Evolutionary conservation across 257 asterid species (phyloP).

Genomic region (Sherardia arvensis): DNA sequence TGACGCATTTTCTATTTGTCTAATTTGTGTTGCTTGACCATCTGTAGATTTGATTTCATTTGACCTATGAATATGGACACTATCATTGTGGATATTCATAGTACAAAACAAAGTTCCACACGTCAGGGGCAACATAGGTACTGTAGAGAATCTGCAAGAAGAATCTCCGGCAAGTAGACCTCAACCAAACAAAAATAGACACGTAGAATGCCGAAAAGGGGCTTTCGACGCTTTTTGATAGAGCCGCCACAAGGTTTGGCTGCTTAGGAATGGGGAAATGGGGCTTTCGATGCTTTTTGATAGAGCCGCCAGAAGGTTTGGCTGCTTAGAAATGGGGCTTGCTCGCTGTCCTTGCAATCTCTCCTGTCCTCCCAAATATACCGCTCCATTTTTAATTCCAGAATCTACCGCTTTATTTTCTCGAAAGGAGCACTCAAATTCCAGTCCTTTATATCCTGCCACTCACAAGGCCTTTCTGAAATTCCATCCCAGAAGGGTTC

Average conservation of each 20-base stretch:
- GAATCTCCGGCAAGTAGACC: not conserved
- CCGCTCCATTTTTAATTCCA: conserved; percentile 8
- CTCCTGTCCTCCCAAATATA: conserved; percentile 5
- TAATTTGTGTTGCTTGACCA: not conserved
- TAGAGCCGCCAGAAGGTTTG: not conserved
- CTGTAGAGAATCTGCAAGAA: not conserved
- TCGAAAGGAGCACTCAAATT: conserved; percentile 8
- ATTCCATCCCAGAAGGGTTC: conserved; percentile 17
- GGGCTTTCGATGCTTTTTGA: no score
- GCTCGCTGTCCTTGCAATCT: conserved; percentile 10
- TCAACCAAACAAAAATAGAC: not conserved
- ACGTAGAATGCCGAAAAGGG: not conserved
- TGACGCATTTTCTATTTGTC: not conserved
- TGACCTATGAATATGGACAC: not conserved
- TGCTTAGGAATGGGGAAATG: conserved; percentile 29
- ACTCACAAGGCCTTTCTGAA: conserved; percentile 10
- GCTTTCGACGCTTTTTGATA: not conserved
- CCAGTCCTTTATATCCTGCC: conserved; percentile 2
- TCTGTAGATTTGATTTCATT: not conserved
- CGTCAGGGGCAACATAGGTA: not conserved
- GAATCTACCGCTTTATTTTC: conserved; percentile 2
- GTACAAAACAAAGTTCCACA: not conserved
- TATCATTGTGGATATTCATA: not conserved
- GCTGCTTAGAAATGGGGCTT: conserved; percentile 23
- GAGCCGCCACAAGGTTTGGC: not conserved